Evolutionary conservation across 225 moss, liverwort and hornwort species (phyloP).

Genomic region (Polytrichum formosum): DNA sequence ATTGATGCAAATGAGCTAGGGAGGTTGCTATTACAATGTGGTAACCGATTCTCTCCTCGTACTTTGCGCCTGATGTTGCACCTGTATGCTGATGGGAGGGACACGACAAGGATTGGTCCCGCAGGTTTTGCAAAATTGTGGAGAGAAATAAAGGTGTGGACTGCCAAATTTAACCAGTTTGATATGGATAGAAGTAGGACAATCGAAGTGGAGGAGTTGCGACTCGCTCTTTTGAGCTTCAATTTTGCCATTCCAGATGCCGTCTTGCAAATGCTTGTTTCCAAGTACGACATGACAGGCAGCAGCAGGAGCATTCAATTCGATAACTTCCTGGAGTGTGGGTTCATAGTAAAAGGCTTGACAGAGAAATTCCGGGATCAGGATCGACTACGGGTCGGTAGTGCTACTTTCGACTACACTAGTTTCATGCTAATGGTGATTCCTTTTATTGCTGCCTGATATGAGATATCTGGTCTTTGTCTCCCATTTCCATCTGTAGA

Average conservation of each 20-base stretch:
- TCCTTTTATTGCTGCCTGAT: conserved; percentile 77
- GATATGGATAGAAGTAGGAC: conserved; percentile 78
- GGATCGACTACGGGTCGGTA: conserved; percentile 52
- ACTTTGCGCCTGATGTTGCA: conserved; percentile 85
- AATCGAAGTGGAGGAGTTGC: conserved; percentile 71
- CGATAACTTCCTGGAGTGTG: conserved; percentile 87
- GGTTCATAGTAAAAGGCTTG: conserved; percentile 87
- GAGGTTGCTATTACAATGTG: conserved; percentile 24
- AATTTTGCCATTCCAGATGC: conserved; percentile 65
- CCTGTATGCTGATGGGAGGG: conserved; percentile 48
- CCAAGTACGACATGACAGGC: conserved; percentile 71
- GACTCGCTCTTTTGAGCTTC: conserved; percentile 67
- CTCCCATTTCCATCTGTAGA: too few relatives aligned
- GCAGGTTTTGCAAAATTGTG: conserved; percentile 64
- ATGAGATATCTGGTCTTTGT: too few relatives aligned
- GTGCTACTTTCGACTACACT: conserved; percentile 67
- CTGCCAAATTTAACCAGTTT: conserved; percentile 69
- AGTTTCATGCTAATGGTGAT: conserved; percentile 86
- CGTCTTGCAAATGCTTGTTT: conserved; percentile 69
- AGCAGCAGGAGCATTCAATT: conserved; percentile 63
- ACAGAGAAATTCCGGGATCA: conserved; percentile 89
- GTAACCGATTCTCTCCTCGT: conserved; percentile 59
- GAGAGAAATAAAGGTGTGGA: conserved; percentile 66
- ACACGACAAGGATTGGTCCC: conserved; percentile 50
- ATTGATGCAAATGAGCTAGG: conserved; percentile 35